Percentiles rank a stretch among this genome's conserved stretches.
These are phyloP conservation scores for Eremomyces bilateralis DNA, from an alignment of 495 filamentous ascomycete genomes.

Conservation along the genomic window DNA sequence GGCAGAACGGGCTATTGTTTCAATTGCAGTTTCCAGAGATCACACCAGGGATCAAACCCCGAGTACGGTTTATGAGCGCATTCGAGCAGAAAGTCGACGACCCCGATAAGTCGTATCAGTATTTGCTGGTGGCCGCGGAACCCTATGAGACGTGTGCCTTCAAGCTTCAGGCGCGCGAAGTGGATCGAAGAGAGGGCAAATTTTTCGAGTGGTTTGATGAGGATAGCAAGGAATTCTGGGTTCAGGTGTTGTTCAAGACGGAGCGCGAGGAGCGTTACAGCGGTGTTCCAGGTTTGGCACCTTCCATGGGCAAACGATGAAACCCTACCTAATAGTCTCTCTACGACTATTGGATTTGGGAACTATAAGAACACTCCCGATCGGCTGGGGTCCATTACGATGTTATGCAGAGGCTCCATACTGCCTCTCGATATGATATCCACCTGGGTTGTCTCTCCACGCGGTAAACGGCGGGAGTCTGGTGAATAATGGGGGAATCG, in stretches of 20 bases:
- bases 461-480: too few species aligned
- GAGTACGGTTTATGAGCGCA: constrained; percentile 91
- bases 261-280: constrained; percentile 92
- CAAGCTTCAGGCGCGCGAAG: constrained; percentile 85
- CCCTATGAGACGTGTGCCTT: constrained; percentile 95
- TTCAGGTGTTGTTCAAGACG: constrained; percentile 98
- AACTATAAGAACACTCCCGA: too few species aligned
- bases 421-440: too few species aligned
- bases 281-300: constrained; percentile 76
- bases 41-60: constrained; percentile 45
- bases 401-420: too few species aligned
- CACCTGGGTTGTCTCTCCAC: too few species aligned
- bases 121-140: constrained; percentile 85
- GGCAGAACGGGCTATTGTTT: constrained; percentile 77
- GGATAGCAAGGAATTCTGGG: constrained; percentile 93
- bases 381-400: too few species aligned
- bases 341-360: too few species aligned
- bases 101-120: constrained; percentile 83
- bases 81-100: constrained; percentile 93
- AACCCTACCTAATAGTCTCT: too few species aligned
- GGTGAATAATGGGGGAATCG: too few species aligned
- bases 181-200: constrained; percentile 67
- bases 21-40: constrained; percentile 95
- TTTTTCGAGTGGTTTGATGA: constrained; percentile 94
- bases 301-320: too few species aligned